Conservation (phyloP, 768 basidiomycete species). For the Lanmaoa pseudosensibilis region DNA sequence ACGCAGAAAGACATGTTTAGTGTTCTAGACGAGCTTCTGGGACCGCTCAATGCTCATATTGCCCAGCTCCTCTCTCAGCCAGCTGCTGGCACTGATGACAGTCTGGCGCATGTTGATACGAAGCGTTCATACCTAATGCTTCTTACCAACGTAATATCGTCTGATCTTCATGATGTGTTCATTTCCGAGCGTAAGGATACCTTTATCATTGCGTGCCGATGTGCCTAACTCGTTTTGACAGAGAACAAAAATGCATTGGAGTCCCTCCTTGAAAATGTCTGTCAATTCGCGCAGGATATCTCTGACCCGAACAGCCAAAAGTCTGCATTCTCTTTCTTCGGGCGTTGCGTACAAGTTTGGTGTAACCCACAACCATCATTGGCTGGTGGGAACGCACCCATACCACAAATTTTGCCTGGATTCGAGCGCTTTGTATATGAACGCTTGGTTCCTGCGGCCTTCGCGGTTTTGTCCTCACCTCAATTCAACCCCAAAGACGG, state of each 20-base stretch:
- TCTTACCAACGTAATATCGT: conserved; percentile 75
- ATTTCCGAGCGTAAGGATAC: conserved; percentile 70
- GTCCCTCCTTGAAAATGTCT: conserved; percentile 70
- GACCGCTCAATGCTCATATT: conserved; percentile 83
- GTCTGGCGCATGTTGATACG: conserved; percentile 72
- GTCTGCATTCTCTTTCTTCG: conserved; percentile 77
- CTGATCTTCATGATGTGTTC: conserved; percentile 82
- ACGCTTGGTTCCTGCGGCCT: conserved; percentile 75
- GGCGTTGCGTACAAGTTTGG: conserved; percentile 66
- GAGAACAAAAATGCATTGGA: conserved; percentile 74
- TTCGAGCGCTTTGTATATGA: conserved; percentile 94
- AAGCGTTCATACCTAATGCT: conserved; percentile 87
- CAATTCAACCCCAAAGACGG: conserved; percentile 89
- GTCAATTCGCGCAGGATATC: conserved; percentile 68
- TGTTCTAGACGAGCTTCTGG: conserved; percentile 87
- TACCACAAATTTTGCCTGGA: conserved; percentile 61
- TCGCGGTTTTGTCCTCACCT: conserved; percentile 74
- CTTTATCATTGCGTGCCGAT: conserved; percentile 24
- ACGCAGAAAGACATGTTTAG: conserved; percentile 77
- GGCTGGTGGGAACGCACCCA: conserved; percentile 35
- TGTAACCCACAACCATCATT: conserved; percentile 48
- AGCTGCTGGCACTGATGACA: conserved; percentile 84
- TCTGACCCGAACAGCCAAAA: conserved; percentile 78
- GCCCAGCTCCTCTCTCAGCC: conserved; percentile 78
- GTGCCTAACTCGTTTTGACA: conserved; percentile 16